These are phyloP conservation scores for Daedalea quercina DNA, from an alignment of 768 basidiomycete genomes.

Conservation along the genomic window DNA sequence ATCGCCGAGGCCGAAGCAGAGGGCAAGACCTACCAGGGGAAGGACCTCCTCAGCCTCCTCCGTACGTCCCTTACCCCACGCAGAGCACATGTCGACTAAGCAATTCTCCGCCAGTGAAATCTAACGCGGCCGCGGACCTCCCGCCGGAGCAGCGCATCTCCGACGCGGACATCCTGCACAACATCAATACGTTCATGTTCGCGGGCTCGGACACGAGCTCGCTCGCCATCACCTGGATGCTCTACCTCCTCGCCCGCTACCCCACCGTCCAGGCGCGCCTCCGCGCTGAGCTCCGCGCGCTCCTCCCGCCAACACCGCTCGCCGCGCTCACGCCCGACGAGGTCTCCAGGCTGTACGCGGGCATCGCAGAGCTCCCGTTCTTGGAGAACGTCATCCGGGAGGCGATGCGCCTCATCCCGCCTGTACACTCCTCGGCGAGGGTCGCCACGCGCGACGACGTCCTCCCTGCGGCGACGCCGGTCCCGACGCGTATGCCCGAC, in stretches of 20 bases:
- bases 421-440: conserved; percentile 75
- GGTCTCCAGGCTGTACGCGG: conserved; percentile 49
- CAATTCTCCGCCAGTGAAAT: conserved; percentile 56
- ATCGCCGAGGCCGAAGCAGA: conserved; percentile 52
- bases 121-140: conserved; percentile 69
- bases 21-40: conserved; percentile 48
- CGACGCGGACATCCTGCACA: conserved; percentile 81
- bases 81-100: not conserved
- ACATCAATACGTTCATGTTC: conserved; percentile 86
- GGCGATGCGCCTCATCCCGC: conserved; percentile 70
- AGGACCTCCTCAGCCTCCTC: conserved; percentile 73
- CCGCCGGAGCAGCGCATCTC: conserved; percentile 68
- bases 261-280: conserved; percentile 63
- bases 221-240: conserved; percentile 77
- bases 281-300: conserved; percentile 54
- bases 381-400: conserved; percentile 76
- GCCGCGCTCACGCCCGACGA: conserved; percentile 55
- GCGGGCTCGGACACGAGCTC: conserved; percentile 87
- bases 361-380: conserved; percentile 55
- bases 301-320: conserved; percentile 32
- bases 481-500: conserved; percentile 37
- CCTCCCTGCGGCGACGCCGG: conserved; percentile 62
- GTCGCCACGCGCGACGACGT: conserved; percentile 74
- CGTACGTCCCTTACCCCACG: conserved; percentile 37
- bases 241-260: conserved; percentile 67